These are phyloP conservation scores for Tricholoma saponaceum DNA, from an alignment of 768 basidiomycete genomes.

Conservation along the genomic window DNA sequence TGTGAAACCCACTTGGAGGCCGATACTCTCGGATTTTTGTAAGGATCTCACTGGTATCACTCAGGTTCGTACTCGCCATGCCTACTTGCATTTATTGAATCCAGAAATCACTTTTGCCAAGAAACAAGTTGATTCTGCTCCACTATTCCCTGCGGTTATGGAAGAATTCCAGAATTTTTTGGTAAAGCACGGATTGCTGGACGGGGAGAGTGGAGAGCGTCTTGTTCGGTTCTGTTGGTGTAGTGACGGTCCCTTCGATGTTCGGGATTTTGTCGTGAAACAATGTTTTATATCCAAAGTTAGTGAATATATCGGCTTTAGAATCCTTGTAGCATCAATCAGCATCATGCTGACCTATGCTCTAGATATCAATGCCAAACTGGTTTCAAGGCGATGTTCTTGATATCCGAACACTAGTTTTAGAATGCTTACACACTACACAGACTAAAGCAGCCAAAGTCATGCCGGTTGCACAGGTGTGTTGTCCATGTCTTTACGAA, in stretches of 20 bases:
- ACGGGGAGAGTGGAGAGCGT: conserved; percentile 49
- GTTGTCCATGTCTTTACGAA: conserved; percentile 5
- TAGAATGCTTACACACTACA: conserved; percentile 34
- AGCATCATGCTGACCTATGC: not conserved
- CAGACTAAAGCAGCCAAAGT: conserved; percentile 18
- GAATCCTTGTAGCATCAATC: not conserved
- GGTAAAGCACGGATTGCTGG: conserved; percentile 64
- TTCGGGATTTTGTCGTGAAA: conserved; percentile 84
- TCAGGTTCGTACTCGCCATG: conserved; percentile 54
- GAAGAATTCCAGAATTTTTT: conserved; percentile 64
- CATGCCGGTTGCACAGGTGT: conserved; percentile 15
- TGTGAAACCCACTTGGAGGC: conserved; percentile 85
- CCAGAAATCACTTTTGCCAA: conserved; percentile 22
- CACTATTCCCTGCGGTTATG: conserved; percentile 69
- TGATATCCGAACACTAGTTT: conserved; percentile 65
- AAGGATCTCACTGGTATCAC: conserved; percentile 86
- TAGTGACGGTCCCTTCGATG: conserved; percentile 79
- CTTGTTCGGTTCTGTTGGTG: conserved; percentile 75
- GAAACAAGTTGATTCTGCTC: conserved; percentile 78
- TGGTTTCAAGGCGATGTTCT: conserved; percentile 75
- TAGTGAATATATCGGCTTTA: conserved; percentile 17
- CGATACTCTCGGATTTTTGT: conserved; percentile 79
- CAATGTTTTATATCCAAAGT: conserved; percentile 87
- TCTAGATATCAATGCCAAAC: conserved; percentile 59
- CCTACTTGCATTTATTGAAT: not conserved